Base-by-base conservation (phyloP, 352 stramenopile species). In the Phytophthora sansomeana region DNA sequence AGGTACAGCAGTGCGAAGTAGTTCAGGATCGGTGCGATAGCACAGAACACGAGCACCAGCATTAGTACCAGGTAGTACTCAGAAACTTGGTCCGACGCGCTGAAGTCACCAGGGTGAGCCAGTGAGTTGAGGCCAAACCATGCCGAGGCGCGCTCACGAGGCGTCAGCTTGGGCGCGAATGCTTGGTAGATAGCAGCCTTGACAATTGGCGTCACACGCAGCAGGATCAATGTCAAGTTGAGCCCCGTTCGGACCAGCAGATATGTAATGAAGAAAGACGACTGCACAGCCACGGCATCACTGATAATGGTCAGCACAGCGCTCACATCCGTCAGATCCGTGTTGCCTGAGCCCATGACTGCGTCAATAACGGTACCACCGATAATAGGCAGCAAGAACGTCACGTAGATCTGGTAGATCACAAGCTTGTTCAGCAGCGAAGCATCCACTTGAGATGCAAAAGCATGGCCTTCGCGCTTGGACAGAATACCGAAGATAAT, bases 401-500 rank as follows among this genome's bases (percentile, higher is more conserved):
- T 87, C 48, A 93, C 72, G 63, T 92, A 93, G 46, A 90, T 83
- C 67, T 95, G 87, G 67, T 93, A 93, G 29, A 86, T 75, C 35
- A 95, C 78, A 6, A 95, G 60, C 58, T 95, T 95, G 68, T 91
- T 90, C 50, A 95, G 75, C 50, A 92, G 71, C 43, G 87, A 95
- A 5, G 80, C 77, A 38, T 82, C 63, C 16, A 95, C 81, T 24
- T 81, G 81, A 3, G 85, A 80, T 0, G 69, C 80, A 13, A 88
- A 89, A 6, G 85, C 69, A 51, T 95, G 87, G 14, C 87, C 87
- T 69, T 95, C 87, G 10, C 84, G 85, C 58, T 91, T 90, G 33
- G 85, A 93, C 29, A 95, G 50, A 32, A 92, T 83, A 7, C 83
- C 81, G 28, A 95, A 92, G 52, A 95, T 95, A 29, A 95, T 93